Conservation (phyloP, 805 yeast genomes). For the Wickerhamiella dianesei region DNA sequence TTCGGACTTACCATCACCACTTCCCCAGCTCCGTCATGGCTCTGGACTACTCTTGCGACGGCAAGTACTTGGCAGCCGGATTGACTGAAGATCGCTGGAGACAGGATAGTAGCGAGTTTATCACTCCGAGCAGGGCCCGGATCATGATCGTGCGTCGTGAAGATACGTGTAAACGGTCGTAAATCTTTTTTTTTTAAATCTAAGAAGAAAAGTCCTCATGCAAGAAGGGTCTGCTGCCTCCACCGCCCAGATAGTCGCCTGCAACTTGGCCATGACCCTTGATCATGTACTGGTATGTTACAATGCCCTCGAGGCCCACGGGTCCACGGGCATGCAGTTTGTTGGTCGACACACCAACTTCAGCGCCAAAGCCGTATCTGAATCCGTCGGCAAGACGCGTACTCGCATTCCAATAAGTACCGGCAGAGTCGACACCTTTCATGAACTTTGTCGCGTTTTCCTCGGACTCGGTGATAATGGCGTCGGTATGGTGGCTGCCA, state of each 20-base stretch:
- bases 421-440: conserved; percentile 83
- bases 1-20: background rate
- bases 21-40: conserved; percentile 11
- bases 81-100: conserved; percentile 12
- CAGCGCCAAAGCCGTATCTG: conserved; percentile 97
- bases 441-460: conserved; percentile 61
- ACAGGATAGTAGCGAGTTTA: conserved; percentile 2
- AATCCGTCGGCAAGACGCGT: conserved; percentile 98
- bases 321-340: conserved; percentile 98
- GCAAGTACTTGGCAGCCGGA: conserved; percentile 6
- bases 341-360: conserved; percentile 93
- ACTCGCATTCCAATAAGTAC: conserved; percentile 95
- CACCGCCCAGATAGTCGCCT: conserved; percentile 84
- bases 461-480: conserved; percentile 68
- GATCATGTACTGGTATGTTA: conserved; percentile 86
- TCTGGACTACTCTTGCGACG: conserved; percentile 5
- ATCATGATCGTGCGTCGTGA: conserved; percentile 2
- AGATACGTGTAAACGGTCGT: too few relatives aligned
- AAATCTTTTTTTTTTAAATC: too few relatives aligned
- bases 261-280: conserved; percentile 90
- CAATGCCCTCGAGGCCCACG: conserved; percentile 93
- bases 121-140: conserved; percentile 2
- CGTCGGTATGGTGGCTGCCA: conserved; percentile 94
- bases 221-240: conserved; percentile 65
- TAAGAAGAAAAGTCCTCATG: conserved; percentile 30